A percentile compares a stretch with the other conserved stretches of the same genome.
These are phyloP conservation scores for Nannochloropsis gaditana DNA, from an alignment of 108 stramenopile genomes.

Conservation along the genomic window DNA sequence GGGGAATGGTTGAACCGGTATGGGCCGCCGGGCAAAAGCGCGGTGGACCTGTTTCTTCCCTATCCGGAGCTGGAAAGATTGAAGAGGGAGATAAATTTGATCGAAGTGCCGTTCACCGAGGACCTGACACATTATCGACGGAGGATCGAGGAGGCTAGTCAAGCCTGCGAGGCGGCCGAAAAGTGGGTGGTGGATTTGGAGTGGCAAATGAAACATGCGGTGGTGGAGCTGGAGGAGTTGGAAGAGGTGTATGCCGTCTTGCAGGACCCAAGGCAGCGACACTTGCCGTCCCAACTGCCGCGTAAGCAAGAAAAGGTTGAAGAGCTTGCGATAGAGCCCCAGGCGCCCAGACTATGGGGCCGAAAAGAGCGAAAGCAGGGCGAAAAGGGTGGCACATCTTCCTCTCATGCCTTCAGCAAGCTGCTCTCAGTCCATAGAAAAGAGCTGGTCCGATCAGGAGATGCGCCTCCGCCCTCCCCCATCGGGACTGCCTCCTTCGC, in stretches of 20 bases:
- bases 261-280: background rate
- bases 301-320: background rate
- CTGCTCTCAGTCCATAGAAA: background rate
- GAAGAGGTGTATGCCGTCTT: slow-evolving; percentile 10
- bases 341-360: background rate
- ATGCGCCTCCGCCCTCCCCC: background rate
- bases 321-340: background rate
- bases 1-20: slow-evolving; percentile 14
- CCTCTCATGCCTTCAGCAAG: background rate
- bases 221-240: slow-evolving; percentile 2
- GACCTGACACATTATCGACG: background rate
- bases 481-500: background rate
- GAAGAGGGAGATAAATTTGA: background rate
- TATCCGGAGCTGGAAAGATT: background rate
- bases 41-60: background rate
- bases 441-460: background rate
- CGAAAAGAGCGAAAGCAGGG: background rate
- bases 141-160: slow-evolving; percentile 1
- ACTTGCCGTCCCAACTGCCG: background rate
- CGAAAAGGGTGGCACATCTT: background rate
- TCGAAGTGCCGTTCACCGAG: background rate
- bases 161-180: background rate
- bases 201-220: background rate
- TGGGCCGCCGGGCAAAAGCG: background rate
- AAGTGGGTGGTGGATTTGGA: slow-evolving; percentile 5